Evolutionary conservation across 2,329 filamentous ascomycete species (phyloP), one percentile per base, ranked within the genome.

Genomic region (Calycina herbarum): DNA sequence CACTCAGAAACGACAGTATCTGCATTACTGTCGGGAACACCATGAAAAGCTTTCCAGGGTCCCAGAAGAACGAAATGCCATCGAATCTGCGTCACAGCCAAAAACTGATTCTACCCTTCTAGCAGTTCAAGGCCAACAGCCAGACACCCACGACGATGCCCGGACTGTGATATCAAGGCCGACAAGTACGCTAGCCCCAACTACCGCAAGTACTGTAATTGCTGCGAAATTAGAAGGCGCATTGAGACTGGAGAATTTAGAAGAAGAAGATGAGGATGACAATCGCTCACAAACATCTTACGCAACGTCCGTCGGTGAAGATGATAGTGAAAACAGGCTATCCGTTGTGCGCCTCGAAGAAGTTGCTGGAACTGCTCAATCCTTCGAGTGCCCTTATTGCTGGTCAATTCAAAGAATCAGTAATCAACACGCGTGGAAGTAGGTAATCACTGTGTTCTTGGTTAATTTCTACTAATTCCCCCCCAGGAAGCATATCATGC

Each of bases 401-500:
- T 69, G 64, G 62, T 57, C 58, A 5, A 67, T 60, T 35, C 70
- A 72, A 58, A 58, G 57, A 42, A 65, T 69, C 33, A 58, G 51
- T 35, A 66, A 35, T 15, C 64, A 70, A 60, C 64, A 67, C 24
- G 29, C 66, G 15, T 73, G 72, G 72, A 67, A 67, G 71, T 73
- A 67, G 61, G 70, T 24, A 3, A n/a, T 40, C 56, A 11, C 17
- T 27, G 35, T 57, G 5, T 17, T 4, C 27, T 17, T n/a, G 11
- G 1, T 27, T 10, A 3, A 40, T 31, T 54, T 54, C 15, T 24
- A 40, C 24, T 45, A 27, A 48, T 48, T 7, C 7, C 7, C 7
- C 5, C n/a, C n/a, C 57, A 73, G 74, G 48, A 66, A 66, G 6
- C 74, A 77, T 60, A 73, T 75, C 15, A 69, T 73, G n/a, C 58